phyloP scores from a whole-genome alignment of 2,329 filamentous ascomycete species.

The Geosmithia morbida region DNA sequence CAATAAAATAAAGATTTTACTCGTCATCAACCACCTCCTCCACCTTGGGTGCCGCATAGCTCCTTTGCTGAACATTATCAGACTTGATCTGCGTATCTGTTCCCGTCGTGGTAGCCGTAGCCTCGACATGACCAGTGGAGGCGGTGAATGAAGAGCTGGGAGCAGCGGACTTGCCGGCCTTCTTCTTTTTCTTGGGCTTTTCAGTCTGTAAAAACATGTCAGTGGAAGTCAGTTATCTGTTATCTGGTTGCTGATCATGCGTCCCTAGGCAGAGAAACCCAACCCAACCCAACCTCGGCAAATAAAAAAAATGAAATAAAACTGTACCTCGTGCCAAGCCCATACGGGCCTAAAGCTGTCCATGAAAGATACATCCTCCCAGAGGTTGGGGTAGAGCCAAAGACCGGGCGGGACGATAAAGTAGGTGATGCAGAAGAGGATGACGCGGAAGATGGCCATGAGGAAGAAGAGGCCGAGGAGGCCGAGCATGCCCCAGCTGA shows the following conservation, averaged over 20 bases:
- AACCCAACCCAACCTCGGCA: too few relatives aligned
- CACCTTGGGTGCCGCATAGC: conserved; percentile 36
- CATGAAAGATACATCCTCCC: conserved; percentile 97
- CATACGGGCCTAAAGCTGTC: conserved; percentile 92
- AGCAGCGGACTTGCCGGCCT: conserved; percentile 15
- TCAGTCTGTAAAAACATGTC: conserved; percentile 13
- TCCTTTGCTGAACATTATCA: conserved; percentile 21
- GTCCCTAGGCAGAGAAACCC: too few relatives aligned
- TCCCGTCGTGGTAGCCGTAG: conserved; percentile 40
- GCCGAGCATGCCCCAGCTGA: conserved; percentile 85
- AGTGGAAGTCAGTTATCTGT: too few relatives aligned
- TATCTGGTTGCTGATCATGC: too few relatives aligned
- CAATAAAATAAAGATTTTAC: conserved; percentile 9
- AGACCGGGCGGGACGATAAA: conserved; percentile 73
- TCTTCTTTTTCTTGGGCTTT: conserved; percentile 42
- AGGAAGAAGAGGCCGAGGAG: conserved; percentile 87
- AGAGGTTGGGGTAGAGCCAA: conserved; percentile 97
- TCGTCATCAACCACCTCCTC: conserved; percentile 38
- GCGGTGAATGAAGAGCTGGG: conserved; percentile 31
- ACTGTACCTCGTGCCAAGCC: conserved; percentile 93
- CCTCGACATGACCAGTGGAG: conserved; percentile 35
- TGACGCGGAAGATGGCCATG: conserved; percentile 94
- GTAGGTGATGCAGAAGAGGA: conserved; percentile 86
- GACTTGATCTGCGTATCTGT: conserved; percentile 39
- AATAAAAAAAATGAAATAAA: conserved; percentile 4